A percentile compares a stretch with the other conserved stretches of the same genome.
Evolutionary conservation across 768 basidiomycete species (phyloP).

Genomic region (Russula vinacea): DNA sequence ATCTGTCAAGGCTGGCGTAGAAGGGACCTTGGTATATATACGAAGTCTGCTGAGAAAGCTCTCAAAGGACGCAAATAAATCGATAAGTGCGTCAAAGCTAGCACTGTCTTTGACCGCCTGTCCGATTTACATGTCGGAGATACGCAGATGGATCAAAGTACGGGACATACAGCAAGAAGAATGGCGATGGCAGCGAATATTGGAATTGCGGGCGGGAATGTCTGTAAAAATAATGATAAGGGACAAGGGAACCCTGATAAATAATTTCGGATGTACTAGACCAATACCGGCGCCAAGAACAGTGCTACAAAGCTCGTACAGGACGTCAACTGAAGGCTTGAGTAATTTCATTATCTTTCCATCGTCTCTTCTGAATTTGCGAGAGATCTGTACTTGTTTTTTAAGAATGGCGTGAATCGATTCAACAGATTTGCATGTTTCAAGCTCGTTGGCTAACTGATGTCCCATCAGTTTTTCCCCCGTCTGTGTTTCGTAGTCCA

Average conservation of each 20-base stretch:
- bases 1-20: neutral
- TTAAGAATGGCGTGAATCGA: neutral
- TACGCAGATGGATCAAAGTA: neutral
- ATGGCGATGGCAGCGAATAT: conserved; percentile 3
- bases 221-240: neutral
- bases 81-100: neutral
- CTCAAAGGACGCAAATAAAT: conserved; percentile 8
- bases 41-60: conserved; percentile 7
- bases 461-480: neutral
- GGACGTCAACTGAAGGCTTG: neutral
- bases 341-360: neutral
- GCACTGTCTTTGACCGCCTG: neutral
- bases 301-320: conserved; percentile 1
- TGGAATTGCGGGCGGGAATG: neutral
- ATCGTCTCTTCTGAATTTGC: neutral
- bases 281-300: neutral
- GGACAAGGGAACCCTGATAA: neutral
- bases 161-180: neutral
- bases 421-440: neutral
- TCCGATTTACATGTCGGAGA: neutral
- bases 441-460: neutral
- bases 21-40: neutral
- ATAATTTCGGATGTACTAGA: neutral
- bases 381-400: neutral
- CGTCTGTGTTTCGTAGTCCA: neutral